Base-by-base conservation (phyloP, 306 rosid species). In the Pterocarpus santalinus region DNA sequence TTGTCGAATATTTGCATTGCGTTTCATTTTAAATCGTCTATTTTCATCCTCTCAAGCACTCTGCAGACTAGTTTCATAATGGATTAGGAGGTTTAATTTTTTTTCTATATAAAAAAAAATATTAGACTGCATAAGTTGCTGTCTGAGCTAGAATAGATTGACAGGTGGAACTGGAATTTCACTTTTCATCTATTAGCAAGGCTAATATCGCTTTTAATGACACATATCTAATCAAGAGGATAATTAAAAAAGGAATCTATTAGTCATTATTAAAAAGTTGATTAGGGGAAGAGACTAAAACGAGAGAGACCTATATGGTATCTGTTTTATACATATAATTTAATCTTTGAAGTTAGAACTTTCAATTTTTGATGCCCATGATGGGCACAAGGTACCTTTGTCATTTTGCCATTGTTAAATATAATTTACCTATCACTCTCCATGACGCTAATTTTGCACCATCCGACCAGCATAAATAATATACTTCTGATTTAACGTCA, bases 321-420 rank as follows among this genome's bases (percentile, higher is more conserved):
- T 75, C 51, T 47, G 44, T 34, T 49, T 13, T 61, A n/a, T 14
- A 2, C 49, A 74, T 68, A 60, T 74, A 60, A 80, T 80, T 79
- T 61, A 80, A 75, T 64, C 44, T 84, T 33, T 66, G 61, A 52
- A 15, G 32, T 83, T 33, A 73, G 81, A 69, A 74, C 74, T 68
- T 39, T 68, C 84, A 68, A 73, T 72, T 65, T 80, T 47, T 35
- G 87, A 73, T 68, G 57, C 75, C 87, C 87, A 84, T 53, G 81
- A 80, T 80, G 84, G 87, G 75, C 71, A 80, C 87, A 84, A 69
- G 57, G 49, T 41, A 51, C 81, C 77, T 79, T 83, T 66, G 62
- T 66, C 80, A 47, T 72, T 46, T 62, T 65, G 15, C 43, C 56
- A 22, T 22, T 35, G 53, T 46, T 80, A 60, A 71, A 61, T 49